phyloP scores from a whole-genome alignment of 2,329 filamentous ascomycete genomes.

The Trichoderma aggressivum region DNA sequence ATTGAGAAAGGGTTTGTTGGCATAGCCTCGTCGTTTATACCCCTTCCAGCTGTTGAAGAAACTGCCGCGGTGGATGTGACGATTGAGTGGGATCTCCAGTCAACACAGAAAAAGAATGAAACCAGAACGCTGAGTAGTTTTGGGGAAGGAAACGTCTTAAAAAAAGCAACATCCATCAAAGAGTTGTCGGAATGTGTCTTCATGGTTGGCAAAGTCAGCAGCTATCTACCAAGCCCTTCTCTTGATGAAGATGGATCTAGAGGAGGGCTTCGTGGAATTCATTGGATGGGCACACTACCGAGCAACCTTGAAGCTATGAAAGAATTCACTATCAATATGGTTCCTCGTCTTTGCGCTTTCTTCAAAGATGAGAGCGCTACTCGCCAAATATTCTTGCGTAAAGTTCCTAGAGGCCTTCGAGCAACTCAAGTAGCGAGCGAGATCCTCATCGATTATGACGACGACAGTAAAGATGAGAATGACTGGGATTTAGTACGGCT shows the following conservation, averaged over 20 bases:
- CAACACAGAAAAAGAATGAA: background rate
- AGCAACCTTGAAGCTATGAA: background rate
- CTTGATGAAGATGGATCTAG: background rate
- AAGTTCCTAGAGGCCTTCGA: background rate
- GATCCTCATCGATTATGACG: conserved; percentile 4
- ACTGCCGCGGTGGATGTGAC: background rate
- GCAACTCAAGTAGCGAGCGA: background rate
- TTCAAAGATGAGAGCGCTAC: conserved; percentile 1
- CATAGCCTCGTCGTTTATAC: background rate
- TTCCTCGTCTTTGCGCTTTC: background rate
- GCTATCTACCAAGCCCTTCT: background rate
- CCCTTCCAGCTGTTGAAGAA: background rate
- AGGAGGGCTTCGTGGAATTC: background rate
- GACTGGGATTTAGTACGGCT: conserved; percentile 4
- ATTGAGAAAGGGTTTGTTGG: background rate
- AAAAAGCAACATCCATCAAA: background rate
- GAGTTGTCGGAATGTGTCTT: background rate
- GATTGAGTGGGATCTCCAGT: background rate
- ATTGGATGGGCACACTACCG: background rate
- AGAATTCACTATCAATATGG: conserved; percentile 8
- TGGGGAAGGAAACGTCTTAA: background rate
- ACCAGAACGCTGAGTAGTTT: background rate
- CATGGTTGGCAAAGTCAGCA: background rate
- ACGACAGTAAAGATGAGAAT: background rate
- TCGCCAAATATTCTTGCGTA: background rate